Evolutionary conservation across 2,329 filamentous ascomycete species (phyloP).

Genomic region (Corinectria fuckeliana): DNA sequence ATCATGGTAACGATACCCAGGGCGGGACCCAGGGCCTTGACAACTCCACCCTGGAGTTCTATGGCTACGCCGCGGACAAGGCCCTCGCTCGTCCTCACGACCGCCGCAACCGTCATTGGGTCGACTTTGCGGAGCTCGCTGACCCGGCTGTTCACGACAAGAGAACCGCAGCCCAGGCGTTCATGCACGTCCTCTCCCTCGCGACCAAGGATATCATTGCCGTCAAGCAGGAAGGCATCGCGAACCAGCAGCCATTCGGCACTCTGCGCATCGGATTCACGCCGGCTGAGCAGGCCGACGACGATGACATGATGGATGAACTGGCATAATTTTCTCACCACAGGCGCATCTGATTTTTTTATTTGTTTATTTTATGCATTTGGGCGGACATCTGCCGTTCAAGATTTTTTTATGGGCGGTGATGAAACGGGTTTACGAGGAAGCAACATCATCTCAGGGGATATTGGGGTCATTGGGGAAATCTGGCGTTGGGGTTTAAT

Average conservation of each 20-base stretch:
- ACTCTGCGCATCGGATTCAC: conserved; percentile 53
- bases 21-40: conserved; percentile 49
- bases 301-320: conserved; percentile 30
- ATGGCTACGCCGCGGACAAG: conserved; percentile 50
- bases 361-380: conserved; percentile 4
- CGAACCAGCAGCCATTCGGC: conserved; percentile 51
- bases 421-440: neutral
- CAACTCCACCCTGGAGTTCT: conserved; percentile 53
- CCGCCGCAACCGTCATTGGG: conserved; percentile 48
- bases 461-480: conserved; percentile 1
- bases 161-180: conserved; percentile 74
- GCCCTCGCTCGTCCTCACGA: conserved; percentile 44
- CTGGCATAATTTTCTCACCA: conserved; percentile 19
- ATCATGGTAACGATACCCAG: conserved; percentile 39
- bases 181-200: conserved; percentile 75
- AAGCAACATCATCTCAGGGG: neutral
- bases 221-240: conserved; percentile 64
- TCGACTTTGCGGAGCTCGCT: conserved; percentile 75
- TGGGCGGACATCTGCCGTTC: conserved; percentile 3
- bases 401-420: conserved; percentile 5
- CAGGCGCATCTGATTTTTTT: neutral
- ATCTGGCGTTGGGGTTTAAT: conserved; percentile 14
- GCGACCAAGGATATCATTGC: conserved; percentile 69
- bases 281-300: conserved; percentile 14
- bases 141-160: conserved; percentile 59